These are phyloP conservation scores for Vachellia pachyceras DNA, from an alignment of 306 rosid genomes.

Conservation along the genomic window DNA sequence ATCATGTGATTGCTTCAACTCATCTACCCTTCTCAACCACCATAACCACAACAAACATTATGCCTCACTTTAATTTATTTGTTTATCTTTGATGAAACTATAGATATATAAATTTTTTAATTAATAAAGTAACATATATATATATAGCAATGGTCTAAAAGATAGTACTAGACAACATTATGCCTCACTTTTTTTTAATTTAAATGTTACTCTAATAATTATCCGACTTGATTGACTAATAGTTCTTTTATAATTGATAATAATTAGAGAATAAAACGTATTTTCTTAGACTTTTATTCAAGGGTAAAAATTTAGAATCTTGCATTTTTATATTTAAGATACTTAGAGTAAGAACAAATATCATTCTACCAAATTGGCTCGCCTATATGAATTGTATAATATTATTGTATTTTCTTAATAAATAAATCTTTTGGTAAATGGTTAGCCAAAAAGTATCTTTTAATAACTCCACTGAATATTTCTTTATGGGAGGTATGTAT, in stretches of 20 bases:
- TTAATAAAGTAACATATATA: not conserved
- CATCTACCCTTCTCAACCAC: constrained; percentile 91
- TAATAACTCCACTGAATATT: no score
- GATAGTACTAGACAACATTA: not conserved
- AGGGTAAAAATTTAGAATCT: no score
- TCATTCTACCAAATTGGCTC: no score
- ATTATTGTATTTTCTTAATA: no score
- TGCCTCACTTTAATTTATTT: not conserved
- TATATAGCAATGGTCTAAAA: not conserved
- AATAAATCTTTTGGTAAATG: no score
- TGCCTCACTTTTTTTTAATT: not conserved
- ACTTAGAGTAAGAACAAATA: not conserved
- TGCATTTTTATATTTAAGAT: no score
- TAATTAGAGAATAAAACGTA: not conserved
- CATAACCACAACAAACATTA: constrained; percentile 37
- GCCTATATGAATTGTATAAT: no score
- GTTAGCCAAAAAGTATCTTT: no score
- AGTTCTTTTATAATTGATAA: not conserved
- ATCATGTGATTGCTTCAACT: constrained; percentile 71
- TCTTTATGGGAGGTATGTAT: no score
- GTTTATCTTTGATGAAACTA: not conserved
- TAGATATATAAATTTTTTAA: not conserved
- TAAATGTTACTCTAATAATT: not conserved
- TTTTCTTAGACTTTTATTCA: not conserved
- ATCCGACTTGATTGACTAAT: not conserved